These are phyloP conservation scores for Solanum hybrid DNA, from an alignment of 305 asterid species.

Conservation along the genomic window DNA sequence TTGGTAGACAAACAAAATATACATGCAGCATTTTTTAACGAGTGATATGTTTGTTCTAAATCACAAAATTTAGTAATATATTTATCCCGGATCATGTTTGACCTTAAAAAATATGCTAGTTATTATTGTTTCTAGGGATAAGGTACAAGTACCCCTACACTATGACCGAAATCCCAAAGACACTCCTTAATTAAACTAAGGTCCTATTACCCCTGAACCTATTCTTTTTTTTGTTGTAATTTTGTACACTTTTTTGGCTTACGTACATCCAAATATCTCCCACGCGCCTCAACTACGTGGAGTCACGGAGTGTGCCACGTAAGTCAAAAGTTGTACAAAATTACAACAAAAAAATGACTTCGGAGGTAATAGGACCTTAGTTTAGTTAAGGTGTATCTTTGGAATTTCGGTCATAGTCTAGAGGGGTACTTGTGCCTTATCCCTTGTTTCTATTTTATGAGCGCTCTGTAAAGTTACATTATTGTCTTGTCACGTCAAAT, in stretches of 20 bases:
- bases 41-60: not conserved
- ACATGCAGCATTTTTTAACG: not conserved
- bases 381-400: not conserved
- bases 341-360: not conserved
- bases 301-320: not conserved
- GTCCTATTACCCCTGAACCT: not conserved
- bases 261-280: not conserved
- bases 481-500: not conserved
- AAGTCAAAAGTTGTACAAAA: not conserved
- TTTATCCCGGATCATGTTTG: not conserved
- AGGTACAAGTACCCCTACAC: not conserved
- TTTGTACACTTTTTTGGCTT: not conserved
- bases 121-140: not conserved
- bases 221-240: not conserved
- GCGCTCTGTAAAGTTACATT: not conserved
- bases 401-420: not conserved
- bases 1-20: not conserved
- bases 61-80: not conserved
- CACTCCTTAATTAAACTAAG: not conserved
- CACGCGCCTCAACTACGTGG: not conserved
- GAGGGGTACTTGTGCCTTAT: not conserved
- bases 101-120: not conserved
- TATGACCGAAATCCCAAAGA: not conserved
- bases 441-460: not conserved
- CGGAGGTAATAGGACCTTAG: not conserved